phyloP scores from a whole-genome alignment of 129 eudicot genomes.

The Saposhnikovia divaricata region DNA sequence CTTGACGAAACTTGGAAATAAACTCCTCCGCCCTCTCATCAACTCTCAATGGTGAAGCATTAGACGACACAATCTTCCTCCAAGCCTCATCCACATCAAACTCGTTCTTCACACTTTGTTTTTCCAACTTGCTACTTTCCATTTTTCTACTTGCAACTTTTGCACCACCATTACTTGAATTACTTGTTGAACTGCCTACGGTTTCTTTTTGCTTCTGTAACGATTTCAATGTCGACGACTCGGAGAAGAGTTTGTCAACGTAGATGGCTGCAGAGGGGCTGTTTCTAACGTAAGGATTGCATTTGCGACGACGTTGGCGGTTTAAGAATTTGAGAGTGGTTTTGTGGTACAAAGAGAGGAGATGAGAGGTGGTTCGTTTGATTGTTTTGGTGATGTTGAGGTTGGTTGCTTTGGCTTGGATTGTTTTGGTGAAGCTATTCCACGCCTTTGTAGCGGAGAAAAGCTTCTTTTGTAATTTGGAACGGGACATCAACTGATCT shows the following conservation, averaged over 20 bases:
- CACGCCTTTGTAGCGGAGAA: slow-evolving; percentile 38
- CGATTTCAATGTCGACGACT: slow-evolving; percentile 2
- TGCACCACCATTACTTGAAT: background rate
- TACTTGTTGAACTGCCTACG: background rate
- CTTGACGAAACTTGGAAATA: slow-evolving; percentile 45
- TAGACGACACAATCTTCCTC: background rate
- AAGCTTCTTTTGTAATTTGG: slow-evolving; percentile 36
- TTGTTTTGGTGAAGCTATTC: slow-evolving; percentile 34
- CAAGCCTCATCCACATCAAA: slow-evolving; percentile 8
- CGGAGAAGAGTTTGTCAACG: slow-evolving; percentile 33
- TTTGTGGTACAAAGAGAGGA: background rate
- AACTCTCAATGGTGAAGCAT: slow-evolving; percentile 26
- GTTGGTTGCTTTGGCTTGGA: slow-evolving; percentile 22
- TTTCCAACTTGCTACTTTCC: background rate
- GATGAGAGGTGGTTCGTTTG: slow-evolving; percentile 8
- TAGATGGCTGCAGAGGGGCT: slow-evolving; percentile 30
- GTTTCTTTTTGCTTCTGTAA: background rate
- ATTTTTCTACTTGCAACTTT: background rate
- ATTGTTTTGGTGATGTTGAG: slow-evolving; percentile 20
- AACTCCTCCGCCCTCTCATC: slow-evolving; percentile 85
- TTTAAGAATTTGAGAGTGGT: background rate
- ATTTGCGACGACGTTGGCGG: slow-evolving; percentile 7
- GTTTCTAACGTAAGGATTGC: slow-evolving; percentile 4
- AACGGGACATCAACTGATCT: slow-evolving; percentile 19
- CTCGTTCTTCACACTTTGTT: background rate